Percentiles rank a stretch among this genome's conserved stretches.
Evolutionary conservation across 2,329 filamentous ascomycete genomes (phyloP).

Genomic region (Esteya vermicola): DNA sequence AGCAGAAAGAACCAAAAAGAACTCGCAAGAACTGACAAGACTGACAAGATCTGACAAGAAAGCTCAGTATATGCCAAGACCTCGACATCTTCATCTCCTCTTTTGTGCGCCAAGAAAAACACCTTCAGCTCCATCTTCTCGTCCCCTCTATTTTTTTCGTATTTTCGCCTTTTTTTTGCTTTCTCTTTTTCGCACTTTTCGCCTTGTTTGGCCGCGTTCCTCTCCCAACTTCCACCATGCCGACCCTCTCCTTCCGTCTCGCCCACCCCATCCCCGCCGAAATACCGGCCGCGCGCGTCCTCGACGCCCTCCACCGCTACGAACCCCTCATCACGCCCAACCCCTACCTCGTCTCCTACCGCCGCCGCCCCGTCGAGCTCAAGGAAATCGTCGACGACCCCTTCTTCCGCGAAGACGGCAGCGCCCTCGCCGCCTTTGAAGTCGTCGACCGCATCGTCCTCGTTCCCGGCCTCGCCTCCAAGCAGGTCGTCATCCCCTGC

Average conservation of each 20-base stretch:
- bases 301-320: constrained; percentile 25
- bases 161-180: background rate
- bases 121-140: no score
- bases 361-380: constrained; percentile 19
- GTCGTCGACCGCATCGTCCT: constrained; percentile 23
- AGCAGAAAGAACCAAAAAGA: no score
- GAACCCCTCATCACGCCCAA: constrained; percentile 25
- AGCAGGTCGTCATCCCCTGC: constrained; percentile 25
- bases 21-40: no score
- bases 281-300: constrained; percentile 21
- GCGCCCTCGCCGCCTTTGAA: constrained; percentile 16
- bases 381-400: constrained; percentile 22
- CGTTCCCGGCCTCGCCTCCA: constrained; percentile 23
- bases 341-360: constrained; percentile 23
- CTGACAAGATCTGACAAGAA: no score
- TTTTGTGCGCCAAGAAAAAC: no score
- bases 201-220: background rate
- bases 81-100: no score
- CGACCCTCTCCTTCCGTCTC: constrained; percentile 21
- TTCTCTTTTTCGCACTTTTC: background rate
- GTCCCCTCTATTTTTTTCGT: background rate
- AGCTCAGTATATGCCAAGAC: no score
- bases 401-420: constrained; percentile 23
- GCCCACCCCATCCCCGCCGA: constrained; percentile 26
- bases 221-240: constrained; percentile 14